Base-by-base conservation (phyloP, 768 basidiomycete species). In the Kwoniella botswanensis region DNA sequence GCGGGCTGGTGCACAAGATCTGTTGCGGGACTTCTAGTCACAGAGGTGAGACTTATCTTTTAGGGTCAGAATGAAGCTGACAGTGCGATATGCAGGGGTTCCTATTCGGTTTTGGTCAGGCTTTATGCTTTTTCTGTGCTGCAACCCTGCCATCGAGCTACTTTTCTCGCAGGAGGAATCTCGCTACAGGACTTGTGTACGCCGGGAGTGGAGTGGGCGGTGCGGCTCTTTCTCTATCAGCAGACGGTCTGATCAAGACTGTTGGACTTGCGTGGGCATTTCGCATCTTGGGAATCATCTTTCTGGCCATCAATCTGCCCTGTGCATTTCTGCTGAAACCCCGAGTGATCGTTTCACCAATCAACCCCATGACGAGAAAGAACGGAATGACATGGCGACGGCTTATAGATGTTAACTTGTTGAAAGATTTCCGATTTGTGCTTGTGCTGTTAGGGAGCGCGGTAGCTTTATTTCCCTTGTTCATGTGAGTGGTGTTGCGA, bases 141-240 rank as follows among this genome's bases (percentile, higher is more conserved):
- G 70, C 78, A 4, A 70, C 72, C 9, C 62, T 79, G 0, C 75
- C 75, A 0, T 58, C 54, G 13, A 69, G 67, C 42, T 79, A 77
- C 61, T 78, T 75, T 58, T 61, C 46, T 2, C 64, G 54, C 3
- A 43, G 62, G n/a, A 58, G 79, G 13, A 76, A 76, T 22, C 22
- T 78, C 7, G 79, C 79, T 22, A 75, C 70, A 3, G 81, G 79
- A 4, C 42, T 82, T 57, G 76, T 80, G 15, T 78, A 73, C 52
- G 70, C 79, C 0, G 76, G 75, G 1, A 76, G 71, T 0, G 81
- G 81, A 0, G 18, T 78, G 4, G 79, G 81, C 1, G 75, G 75
- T 7, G 79, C 75, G 0, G 65, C 76, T 35, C 54, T 80, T 24
- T 65, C 71, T 15, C 60, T 79, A 26, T 52, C 65, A 10, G 42